Conservation (phyloP, 441 rosid species). For the Euphorbia celastroides region DNA sequence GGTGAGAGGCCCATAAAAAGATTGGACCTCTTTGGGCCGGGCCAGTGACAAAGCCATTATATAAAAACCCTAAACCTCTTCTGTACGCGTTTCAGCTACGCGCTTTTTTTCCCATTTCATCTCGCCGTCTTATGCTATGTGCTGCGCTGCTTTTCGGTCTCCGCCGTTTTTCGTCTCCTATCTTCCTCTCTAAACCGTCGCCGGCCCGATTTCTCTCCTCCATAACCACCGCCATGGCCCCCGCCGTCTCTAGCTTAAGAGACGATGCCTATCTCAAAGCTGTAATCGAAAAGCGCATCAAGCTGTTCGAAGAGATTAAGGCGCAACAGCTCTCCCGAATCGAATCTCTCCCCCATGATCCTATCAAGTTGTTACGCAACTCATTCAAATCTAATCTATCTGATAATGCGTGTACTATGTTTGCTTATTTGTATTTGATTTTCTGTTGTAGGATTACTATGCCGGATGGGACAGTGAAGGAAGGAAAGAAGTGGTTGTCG, state of each 20-base stretch:
- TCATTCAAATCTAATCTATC: neutral
- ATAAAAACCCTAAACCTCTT: too few relatives aligned
- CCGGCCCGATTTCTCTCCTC: conserved; percentile 20
- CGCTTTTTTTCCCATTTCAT: neutral
- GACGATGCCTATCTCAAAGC: conserved; percentile 57
- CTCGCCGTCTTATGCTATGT: conserved; percentile 19
- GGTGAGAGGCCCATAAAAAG: too few relatives aligned
- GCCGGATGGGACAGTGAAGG: conserved; percentile 59
- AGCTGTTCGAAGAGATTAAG: conserved; percentile 61
- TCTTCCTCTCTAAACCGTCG: conserved; percentile 15
- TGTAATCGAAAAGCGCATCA: conserved; percentile 66
- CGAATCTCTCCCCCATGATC: conserved; percentile 57
- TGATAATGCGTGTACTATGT: neutral
- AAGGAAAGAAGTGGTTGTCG: conserved; percentile 75
- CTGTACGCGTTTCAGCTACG: too few relatives aligned
- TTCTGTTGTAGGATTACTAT: conserved; percentile 34
- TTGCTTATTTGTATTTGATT: neutral
- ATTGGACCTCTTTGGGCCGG: too few relatives aligned
- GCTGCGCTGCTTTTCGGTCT: conserved; percentile 13
- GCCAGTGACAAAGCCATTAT: too few relatives aligned
- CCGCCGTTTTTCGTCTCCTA: conserved; percentile 21
- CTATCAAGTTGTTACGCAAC: conserved; percentile 49
- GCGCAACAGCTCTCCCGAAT: conserved; percentile 52
- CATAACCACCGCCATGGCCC: conserved; percentile 31
- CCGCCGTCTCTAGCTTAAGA: conserved; percentile 33